phyloP scores from a whole-genome alignment of 495 filamentous ascomycete genomes.

The Penicillium odoratum region DNA sequence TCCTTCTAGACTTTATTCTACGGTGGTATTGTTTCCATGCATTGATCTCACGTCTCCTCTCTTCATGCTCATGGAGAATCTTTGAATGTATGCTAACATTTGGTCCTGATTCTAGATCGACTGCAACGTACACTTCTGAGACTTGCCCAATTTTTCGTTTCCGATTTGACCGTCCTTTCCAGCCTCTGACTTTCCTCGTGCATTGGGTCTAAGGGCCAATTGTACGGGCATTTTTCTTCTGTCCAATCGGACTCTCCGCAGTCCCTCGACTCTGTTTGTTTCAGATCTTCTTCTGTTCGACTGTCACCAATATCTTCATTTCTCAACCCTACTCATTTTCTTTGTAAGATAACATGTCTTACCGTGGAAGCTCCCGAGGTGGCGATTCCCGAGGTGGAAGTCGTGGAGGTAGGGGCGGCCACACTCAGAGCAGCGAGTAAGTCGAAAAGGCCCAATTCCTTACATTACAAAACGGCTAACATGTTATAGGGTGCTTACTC shows the following conservation, averaged over 20 bases:
- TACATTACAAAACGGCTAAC: neutral
- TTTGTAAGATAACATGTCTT: constrained; percentile 15
- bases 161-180: neutral
- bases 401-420: neutral
- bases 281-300: neutral
- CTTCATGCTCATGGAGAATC: neutral
- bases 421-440: constrained; percentile 3
- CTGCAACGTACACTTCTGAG: neutral
- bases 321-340: neutral
- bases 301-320: neutral
- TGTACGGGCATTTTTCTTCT: neutral
- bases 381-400: neutral
- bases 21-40: neutral
- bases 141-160: neutral
- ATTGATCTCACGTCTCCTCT: neutral
- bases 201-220: neutral
- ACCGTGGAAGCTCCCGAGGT: neutral
- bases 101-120: neutral
- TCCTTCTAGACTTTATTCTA: neutral
- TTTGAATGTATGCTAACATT: neutral
- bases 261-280: neutral
- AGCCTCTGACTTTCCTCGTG: neutral
- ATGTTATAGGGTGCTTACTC: neutral
- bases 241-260: neutral
- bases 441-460: constrained; percentile 1